phyloP scores from a whole-genome alignment of 2,329 filamentous ascomycete species.

The Neofusicoccum kwambonambiense region DNA sequence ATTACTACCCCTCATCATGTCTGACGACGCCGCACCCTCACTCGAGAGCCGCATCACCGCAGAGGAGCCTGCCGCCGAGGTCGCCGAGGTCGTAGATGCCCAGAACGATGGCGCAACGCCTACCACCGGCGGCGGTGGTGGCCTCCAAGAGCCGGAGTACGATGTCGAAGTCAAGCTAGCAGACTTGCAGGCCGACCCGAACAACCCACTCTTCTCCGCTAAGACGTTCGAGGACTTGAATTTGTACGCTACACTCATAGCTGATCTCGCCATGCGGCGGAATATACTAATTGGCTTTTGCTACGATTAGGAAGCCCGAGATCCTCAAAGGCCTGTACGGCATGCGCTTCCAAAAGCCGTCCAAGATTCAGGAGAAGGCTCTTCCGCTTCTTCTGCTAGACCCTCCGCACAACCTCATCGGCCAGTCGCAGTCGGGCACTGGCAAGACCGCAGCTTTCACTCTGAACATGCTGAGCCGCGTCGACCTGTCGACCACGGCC shows the following conservation, averaged over 20 bases:
- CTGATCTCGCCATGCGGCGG: neutral
- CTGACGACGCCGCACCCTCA: slow-evolving; percentile 21
- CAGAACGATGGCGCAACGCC: slow-evolving; percentile 50
- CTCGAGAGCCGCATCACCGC: slow-evolving; percentile 24
- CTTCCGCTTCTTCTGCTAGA: slow-evolving; percentile 83
- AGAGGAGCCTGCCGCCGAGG: slow-evolving; percentile 10
- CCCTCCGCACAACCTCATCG: slow-evolving; percentile 92
- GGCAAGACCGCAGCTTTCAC: slow-evolving; percentile 98
- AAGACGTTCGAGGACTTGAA: slow-evolving; percentile 82
- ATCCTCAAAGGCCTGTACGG: slow-evolving; percentile 69
- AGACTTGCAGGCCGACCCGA: slow-evolving; percentile 80
- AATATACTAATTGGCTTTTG: slow-evolving; percentile 2
- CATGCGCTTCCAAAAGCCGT: slow-evolving; percentile 91
- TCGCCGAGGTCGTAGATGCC: slow-evolving; percentile 18
- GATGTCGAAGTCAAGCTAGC: slow-evolving; percentile 91
- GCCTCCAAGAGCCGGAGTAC: slow-evolving; percentile 70
- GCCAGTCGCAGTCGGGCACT: slow-evolving; percentile 97
- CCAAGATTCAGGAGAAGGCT: slow-evolving; percentile 95
- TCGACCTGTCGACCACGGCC: slow-evolving; percentile 68
- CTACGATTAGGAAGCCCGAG: slow-evolving; percentile 39
- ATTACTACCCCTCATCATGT: slow-evolving; percentile 3
- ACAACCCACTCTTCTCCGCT: slow-evolving; percentile 83
- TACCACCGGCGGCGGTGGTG: slow-evolving; percentile 39
- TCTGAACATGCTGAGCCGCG: slow-evolving; percentile 81
- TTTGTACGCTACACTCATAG: slow-evolving; percentile 59